Conservation (phyloP, 805 yeast genomes). For the Pichia deserticola region DNA sequence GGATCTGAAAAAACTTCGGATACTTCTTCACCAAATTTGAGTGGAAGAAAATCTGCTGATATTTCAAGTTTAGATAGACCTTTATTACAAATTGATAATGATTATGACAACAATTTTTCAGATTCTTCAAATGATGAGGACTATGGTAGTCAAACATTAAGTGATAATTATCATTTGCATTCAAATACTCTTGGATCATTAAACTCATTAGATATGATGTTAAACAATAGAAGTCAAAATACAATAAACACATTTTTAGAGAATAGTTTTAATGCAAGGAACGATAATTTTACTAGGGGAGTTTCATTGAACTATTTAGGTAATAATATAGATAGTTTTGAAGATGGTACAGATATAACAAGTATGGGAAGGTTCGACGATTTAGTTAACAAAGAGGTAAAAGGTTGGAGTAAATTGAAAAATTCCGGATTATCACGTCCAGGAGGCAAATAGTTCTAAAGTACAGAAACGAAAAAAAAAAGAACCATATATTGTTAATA, state of each 20-base stretch:
- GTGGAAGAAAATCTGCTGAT: neutral
- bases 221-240: conserved; percentile 1
- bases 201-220: conserved; percentile 2
- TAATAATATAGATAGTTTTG: conserved; percentile 1
- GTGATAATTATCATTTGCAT: neutral
- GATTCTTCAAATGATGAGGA: neutral
- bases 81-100: neutral
- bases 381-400: too few relatives aligned
- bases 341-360: conserved; percentile 4
- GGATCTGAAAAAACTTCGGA: neutral
- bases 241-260: neutral
- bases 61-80: neutral
- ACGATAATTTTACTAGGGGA: neutral
- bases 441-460: too few relatives aligned
- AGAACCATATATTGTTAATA: too few relatives aligned
- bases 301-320: conserved; percentile 4
- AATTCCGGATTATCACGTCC: neutral
- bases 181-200: neutral
- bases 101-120: neutral
- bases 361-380: neutral
- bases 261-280: neutral
- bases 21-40: neutral
- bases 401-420: neutral
- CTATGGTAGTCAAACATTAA: neutral
- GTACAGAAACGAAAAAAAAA: too few relatives aligned